A percentile compares a stretch with the other conserved stretches of the same genome.
These are phyloP conservation scores for Lachnellula subtilissima DNA, from an alignment of 2,329 filamentous ascomycete species.

Conservation along the genomic window DNA sequence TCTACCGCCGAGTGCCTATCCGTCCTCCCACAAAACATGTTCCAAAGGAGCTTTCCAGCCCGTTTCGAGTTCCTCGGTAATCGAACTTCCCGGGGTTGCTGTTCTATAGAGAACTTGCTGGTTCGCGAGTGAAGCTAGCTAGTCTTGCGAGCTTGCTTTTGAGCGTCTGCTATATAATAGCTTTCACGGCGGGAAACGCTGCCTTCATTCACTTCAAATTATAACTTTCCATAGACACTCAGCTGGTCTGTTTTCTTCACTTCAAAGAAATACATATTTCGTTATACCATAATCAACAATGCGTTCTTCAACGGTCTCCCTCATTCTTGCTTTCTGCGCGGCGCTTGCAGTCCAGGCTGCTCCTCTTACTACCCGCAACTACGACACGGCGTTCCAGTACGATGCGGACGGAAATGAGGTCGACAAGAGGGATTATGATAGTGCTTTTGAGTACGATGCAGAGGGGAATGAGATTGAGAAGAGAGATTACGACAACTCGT, in stretches of 20 bases:
- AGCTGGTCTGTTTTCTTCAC: conserved; percentile 15
- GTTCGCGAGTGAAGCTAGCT: background rate
- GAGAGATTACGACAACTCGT: conserved; percentile 4
- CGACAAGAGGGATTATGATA: conserved; percentile 5
- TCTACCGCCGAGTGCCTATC: conserved; percentile 2
- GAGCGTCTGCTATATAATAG: conserved; percentile 1
- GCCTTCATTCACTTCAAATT: background rate
- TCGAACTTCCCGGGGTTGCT: conserved; percentile 1
- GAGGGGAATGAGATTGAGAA: conserved; percentile 5
- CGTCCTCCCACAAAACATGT: conserved; percentile 6
- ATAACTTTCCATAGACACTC: background rate
- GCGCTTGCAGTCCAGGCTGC: conserved; percentile 21
- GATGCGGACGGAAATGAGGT: conserved; percentile 7
- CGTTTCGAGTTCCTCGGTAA: background rate
- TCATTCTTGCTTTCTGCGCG: conserved; percentile 25
- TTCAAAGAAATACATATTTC: background rate
- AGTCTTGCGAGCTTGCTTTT: background rate
- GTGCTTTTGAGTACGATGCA: conserved; percentile 5
- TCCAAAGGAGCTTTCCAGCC: conserved; percentile 8
- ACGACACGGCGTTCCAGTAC: conserved; percentile 6
- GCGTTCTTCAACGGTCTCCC: conserved; percentile 23
- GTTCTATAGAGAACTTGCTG: background rate
- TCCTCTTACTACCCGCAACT: conserved; percentile 7
- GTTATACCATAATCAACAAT: conserved; percentile 9
- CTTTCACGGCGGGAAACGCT: background rate